phyloP scores from a whole-genome alignment of 2,329 filamentous ascomycete genomes.

The Nectriaceae sp. region DNA sequence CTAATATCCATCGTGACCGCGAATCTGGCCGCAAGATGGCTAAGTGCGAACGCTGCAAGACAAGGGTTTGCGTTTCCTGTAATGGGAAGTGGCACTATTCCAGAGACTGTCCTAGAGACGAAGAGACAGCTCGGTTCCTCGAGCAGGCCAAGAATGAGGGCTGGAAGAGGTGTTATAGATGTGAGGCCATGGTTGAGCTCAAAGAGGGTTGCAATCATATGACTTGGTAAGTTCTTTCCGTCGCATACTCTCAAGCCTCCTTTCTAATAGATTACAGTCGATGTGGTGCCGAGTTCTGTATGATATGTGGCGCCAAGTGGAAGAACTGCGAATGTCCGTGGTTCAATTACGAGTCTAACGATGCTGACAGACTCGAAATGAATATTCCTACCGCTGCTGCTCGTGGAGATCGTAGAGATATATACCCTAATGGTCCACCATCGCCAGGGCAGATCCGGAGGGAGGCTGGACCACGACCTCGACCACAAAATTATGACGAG shows the following conservation, averaged over 20 bases:
- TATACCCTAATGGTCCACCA: conserved; percentile 23
- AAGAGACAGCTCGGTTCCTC: conserved; percentile 64
- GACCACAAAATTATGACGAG: conserved; percentile 45
- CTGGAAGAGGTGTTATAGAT: conserved; percentile 77
- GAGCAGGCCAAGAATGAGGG: conserved; percentile 66
- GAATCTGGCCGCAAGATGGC: conserved; percentile 64
- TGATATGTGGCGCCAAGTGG: conserved; percentile 81
- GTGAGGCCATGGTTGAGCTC: conserved; percentile 73
- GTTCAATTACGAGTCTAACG: conserved; percentile 66
- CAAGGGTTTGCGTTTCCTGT: conserved; percentile 74
- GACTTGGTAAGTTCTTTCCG: conserved; percentile 66
- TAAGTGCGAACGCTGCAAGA: conserved; percentile 70
- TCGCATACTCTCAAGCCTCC: not conserved
- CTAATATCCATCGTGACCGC: conserved; percentile 61
- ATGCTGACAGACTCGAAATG: conserved; percentile 57
- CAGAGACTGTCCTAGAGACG: conserved; percentile 70
- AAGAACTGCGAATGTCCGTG: conserved; percentile 81
- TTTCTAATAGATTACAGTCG: conserved; percentile 48
- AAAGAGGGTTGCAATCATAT: conserved; percentile 88
- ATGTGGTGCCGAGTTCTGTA: conserved; percentile 84
- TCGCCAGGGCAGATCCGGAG: conserved; percentile 34
- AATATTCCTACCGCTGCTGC: conserved; percentile 43
- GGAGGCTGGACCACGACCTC: conserved; percentile 25
- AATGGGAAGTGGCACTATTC: conserved; percentile 73
- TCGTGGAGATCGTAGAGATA: conserved; percentile 24